phyloP scores from a whole-genome alignment of 73 alveolate species.

The Durusdinium trenchii region DNA sequence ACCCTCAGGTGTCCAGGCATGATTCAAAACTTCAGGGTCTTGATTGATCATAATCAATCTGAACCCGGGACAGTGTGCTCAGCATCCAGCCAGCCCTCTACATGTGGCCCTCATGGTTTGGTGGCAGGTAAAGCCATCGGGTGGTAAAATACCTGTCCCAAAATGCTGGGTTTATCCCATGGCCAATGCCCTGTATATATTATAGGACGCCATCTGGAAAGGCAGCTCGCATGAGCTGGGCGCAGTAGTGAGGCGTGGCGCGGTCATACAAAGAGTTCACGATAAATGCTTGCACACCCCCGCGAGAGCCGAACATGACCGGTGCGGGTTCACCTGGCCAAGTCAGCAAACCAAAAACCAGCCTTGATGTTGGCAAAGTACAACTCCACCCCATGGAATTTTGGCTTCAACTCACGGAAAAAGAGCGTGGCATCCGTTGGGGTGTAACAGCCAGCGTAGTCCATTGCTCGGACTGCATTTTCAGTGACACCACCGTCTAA shows the following conservation, averaged over 20 bases:
- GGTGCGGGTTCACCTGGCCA: not conserved
- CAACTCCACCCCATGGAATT: no score
- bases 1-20: no score
- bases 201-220: not conserved
- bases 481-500: not conserved
- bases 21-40: no score
- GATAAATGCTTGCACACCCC: not conserved
- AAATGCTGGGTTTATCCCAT: not conserved
- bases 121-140: not conserved
- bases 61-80: no score
- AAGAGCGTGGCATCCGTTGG: not conserved
- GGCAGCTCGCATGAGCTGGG: not conserved
- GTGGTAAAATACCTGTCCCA: not conserved
- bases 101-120: no score
- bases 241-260: not conserved
- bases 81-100: no score
- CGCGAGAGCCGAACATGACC: not conserved
- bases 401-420: not conserved
- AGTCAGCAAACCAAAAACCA: not conserved
- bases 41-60: no score
- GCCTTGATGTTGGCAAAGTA: not conserved
- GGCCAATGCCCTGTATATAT: not conserved
- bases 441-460: not conserved
- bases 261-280: not conserved
- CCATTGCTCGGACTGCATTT: not conserved